Percentiles rank a stretch among this genome's conserved stretches.
phyloP scores from a whole-genome alignment of 164 flowering plant species.

The Nymphaea thermarum region DNA sequence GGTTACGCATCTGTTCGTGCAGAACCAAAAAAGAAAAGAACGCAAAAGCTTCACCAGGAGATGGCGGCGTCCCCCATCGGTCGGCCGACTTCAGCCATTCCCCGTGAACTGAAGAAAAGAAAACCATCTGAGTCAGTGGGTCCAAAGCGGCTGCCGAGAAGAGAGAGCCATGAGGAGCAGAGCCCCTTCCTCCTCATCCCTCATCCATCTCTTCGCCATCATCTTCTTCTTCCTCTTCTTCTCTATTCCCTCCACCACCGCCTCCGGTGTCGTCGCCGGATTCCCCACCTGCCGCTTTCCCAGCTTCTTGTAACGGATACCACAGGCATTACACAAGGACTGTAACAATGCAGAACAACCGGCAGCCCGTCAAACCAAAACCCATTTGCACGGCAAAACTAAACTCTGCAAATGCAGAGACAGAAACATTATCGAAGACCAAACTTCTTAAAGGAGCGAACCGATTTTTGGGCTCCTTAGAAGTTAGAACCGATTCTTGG shows the following conservation, averaged over 20 bases:
- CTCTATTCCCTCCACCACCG: neutral
- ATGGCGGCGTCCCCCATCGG: no score
- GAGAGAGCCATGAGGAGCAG: neutral
- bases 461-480: no score
- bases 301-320: conserved; percentile 36
- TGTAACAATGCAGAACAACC: conserved; percentile 8
- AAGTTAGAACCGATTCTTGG: no score
- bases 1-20: no score
- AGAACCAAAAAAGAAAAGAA: no score
- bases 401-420: neutral
- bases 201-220: neutral
- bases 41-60: no score
- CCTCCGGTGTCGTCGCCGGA: neutral
- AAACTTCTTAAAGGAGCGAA: neutral
- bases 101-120: no score
- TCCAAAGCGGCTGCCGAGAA: neutral
- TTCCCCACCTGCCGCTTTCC: neutral
- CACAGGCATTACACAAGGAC: conserved; percentile 58
- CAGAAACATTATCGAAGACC: neutral
- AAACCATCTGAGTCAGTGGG: no score
- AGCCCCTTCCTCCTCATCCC: neutral
- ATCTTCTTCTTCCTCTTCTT: neutral
- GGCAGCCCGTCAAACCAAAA: neutral
- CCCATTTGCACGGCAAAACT: neutral
- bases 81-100: no score